Evolutionary conservation across 257 asterid species (phyloP).

Genomic region (Salvia rosmarinus): DNA sequence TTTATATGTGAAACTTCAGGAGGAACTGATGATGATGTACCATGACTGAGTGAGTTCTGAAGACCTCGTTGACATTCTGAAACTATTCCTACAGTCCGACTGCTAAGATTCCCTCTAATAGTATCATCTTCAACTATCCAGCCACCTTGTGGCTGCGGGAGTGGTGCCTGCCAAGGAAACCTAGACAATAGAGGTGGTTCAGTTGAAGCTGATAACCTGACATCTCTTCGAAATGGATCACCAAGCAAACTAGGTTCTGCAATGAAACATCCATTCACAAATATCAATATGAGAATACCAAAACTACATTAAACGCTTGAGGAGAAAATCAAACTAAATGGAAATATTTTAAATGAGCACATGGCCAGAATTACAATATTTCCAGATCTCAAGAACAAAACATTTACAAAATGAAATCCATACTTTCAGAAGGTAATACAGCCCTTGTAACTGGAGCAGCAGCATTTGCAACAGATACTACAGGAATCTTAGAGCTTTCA

Average conservation of each 20-base stretch:
- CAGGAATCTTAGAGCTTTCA: conserved; percentile 58
- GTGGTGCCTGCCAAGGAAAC: conserved; percentile 61
- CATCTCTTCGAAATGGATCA: conserved; percentile 74
- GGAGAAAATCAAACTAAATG: neutral
- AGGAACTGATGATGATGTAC: conserved; percentile 48
- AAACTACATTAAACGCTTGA: conserved; percentile 18
- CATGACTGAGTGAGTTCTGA: conserved; percentile 52
- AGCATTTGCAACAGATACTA: conserved; percentile 51
- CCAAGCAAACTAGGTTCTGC: conserved; percentile 90
- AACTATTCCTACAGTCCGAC: conserved; percentile 48
- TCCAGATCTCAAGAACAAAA: conserved; percentile 1
- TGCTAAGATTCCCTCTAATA: conserved; percentile 44
- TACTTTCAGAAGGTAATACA: conserved; percentile 74
- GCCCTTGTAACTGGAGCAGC: conserved; percentile 53
- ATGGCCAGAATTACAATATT: conserved; percentile 12
- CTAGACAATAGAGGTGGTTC: conserved; percentile 69
- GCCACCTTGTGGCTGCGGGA: conserved; percentile 64
- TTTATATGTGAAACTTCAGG: conserved; percentile 44
- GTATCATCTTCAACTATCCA: conserved; percentile 64
- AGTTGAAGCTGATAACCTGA: conserved; percentile 51
- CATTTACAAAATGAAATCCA: conserved; percentile 22
- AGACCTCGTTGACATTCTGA: conserved; percentile 50
- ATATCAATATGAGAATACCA: conserved; percentile 5
- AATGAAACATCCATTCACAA: conserved; percentile 21
- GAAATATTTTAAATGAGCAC: neutral